phyloP scores from a whole-genome alignment of 1,284 basidiomycete genomes.

The Phlebopus sp. region DNA sequence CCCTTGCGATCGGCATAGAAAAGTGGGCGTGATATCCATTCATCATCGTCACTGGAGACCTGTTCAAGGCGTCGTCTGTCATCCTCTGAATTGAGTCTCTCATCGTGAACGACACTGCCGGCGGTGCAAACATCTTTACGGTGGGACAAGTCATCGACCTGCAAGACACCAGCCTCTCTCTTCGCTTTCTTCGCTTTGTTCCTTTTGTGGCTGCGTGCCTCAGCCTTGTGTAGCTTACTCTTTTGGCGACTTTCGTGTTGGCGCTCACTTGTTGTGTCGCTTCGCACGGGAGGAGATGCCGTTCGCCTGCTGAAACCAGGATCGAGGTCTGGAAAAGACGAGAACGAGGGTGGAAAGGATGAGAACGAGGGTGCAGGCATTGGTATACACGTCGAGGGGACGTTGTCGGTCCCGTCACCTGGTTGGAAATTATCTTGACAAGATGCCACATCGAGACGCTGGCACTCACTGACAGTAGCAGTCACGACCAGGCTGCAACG shows the following conservation, averaged over 20 bases:
- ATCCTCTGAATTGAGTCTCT: constrained; percentile 37
- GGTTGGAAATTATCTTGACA: not conserved
- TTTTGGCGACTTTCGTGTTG: constrained; percentile 13
- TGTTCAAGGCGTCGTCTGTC: constrained; percentile 29
- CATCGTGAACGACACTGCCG: constrained; percentile 31
- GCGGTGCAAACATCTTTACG: constrained; percentile 11
- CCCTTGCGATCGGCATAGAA: constrained; percentile 72
- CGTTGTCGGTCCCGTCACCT: not conserved
- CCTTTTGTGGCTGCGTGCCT: constrained; percentile 22
- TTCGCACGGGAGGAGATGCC: constrained; percentile 14
- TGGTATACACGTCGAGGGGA: constrained; percentile 2
- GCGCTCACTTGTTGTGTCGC: constrained; percentile 12
- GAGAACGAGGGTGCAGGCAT: constrained; percentile 57
- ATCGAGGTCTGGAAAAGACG: constrained; percentile 61
- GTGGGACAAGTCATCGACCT: constrained; percentile 17
- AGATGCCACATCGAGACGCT: not conserved
- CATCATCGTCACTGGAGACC: constrained; percentile 19
- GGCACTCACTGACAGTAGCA: not conserved
- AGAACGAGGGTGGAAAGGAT: constrained; percentile 58
- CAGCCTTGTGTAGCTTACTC: constrained; percentile 22
- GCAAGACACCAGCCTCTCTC: constrained; percentile 26
- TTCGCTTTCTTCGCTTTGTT: constrained; percentile 28
- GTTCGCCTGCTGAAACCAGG: constrained; percentile 31
- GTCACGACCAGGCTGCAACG: no score
- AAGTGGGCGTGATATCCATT: constrained; percentile 32